A percentile compares a stretch with the other conserved stretches of the same genome.
phyloP scores from a whole-genome alignment of 2,329 filamentous ascomycete genomes.

The Orbilia oligospora region DNA sequence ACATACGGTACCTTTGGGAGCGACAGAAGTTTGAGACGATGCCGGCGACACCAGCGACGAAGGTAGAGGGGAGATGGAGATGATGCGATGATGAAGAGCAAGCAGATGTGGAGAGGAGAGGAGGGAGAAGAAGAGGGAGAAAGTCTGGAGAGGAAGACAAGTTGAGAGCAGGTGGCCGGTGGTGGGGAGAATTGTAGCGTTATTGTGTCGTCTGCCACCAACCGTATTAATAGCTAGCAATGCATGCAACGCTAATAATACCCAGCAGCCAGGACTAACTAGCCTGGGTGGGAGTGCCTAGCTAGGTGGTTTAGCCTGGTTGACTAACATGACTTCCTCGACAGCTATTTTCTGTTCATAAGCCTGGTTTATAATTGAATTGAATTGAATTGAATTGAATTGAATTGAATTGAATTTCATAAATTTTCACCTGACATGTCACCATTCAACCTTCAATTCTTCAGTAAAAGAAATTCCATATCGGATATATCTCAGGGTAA shows the following conservation, averaged over 20 bases:
- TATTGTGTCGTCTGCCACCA: conserved; percentile 18
- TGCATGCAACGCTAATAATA: too few relatives aligned
- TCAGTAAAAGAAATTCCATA: conserved; percentile 19
- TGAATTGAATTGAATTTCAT: too few relatives aligned
- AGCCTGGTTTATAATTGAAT: background rate
- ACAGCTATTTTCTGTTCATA: background rate
- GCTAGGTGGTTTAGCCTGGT: background rate
- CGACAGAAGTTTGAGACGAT: conserved; percentile 21
- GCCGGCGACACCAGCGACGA: conserved; percentile 24
- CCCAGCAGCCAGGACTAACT: background rate
- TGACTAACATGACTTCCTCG: background rate
- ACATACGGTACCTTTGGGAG: conserved; percentile 45
- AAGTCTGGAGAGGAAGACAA: background rate
- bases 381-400: too few relatives aligned
- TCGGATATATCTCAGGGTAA: conserved; percentile 21
- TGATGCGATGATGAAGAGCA: background rate
- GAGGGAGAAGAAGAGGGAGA: background rate
- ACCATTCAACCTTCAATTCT: conserved; percentile 8
- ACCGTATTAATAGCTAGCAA: background rate
- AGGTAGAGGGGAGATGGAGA: conserved; percentile 10
- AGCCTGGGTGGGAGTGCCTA: background rate
- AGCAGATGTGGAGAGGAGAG: background rate
- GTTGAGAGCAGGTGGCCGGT: too few relatives aligned
- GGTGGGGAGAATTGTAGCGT: conserved; percentile 22
- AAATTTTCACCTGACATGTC: too few relatives aligned